These are phyloP conservation scores for Fusarium sacchari DNA, from an alignment of 2,329 filamentous ascomycete genomes.

Conservation along the genomic window DNA sequence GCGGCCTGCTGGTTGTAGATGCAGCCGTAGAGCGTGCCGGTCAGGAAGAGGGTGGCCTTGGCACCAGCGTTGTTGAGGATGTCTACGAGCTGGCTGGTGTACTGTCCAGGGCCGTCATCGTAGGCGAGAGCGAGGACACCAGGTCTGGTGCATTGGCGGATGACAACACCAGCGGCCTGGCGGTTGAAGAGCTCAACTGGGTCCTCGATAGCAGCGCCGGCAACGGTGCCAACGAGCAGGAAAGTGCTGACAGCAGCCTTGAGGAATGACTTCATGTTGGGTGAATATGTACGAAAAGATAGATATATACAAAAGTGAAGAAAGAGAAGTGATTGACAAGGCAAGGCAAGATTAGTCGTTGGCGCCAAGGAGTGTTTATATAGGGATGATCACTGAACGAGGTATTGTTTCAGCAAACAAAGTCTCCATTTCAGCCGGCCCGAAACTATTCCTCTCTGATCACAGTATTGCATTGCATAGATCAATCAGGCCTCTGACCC, in stretches of 20 bases:
- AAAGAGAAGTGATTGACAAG: neutral
- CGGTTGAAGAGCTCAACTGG: conserved; percentile 54
- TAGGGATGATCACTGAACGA: neutral
- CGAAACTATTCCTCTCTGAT: neutral
- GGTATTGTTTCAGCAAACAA: neutral
- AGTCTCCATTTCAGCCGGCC: neutral
- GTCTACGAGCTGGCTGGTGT: conserved; percentile 61
- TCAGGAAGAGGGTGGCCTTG: conserved; percentile 66
- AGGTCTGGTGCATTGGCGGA: conserved; percentile 56
- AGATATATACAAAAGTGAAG: neutral
- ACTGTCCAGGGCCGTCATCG: conserved; percentile 63
- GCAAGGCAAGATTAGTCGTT: neutral
- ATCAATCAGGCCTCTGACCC: neutral
- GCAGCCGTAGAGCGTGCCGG: conserved; percentile 61
- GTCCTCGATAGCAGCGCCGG: conserved; percentile 45
- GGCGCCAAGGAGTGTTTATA: conserved; percentile 9
- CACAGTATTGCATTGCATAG: neutral
- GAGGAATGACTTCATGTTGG: conserved; percentile 21
- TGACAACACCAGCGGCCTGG: conserved; percentile 54
- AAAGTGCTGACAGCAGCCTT: conserved; percentile 9
- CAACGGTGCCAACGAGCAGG: conserved; percentile 42
- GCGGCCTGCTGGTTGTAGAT: conserved; percentile 61
- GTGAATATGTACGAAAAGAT: neutral
- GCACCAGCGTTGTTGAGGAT: conserved; percentile 58
- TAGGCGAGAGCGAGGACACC: conserved; percentile 62